Percentiles rank a stretch among this genome's conserved stretches.
phyloP scores from a whole-genome alignment of 1,139 yeast genomes.

The Suhomyces coccinellae region DNA sequence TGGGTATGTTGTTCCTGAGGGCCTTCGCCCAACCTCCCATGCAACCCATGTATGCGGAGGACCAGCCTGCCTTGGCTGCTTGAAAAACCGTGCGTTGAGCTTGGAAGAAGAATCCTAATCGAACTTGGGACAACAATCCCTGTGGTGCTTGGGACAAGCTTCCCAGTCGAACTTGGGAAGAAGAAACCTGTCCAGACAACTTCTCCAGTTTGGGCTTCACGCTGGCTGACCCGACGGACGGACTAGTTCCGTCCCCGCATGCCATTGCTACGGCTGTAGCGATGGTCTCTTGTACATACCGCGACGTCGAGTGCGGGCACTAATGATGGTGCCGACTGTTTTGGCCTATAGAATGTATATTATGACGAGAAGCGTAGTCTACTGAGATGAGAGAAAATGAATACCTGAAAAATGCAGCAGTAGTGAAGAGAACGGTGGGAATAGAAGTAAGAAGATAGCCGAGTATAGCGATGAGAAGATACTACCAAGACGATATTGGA shows the following conservation, averaged over 20 bases:
- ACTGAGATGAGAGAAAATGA: background rate
- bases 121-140: too few relatives aligned
- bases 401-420: too few relatives aligned
- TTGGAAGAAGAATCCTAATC: too few relatives aligned
- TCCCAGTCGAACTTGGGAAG: too few relatives aligned
- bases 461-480: too few relatives aligned
- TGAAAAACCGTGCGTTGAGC: slow-evolving; percentile 15
- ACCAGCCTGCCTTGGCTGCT: slow-evolving; percentile 52
- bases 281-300: slow-evolving; percentile 6
- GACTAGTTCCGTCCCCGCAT: slow-evolving; percentile 3
- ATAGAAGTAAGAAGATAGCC: too few relatives aligned
- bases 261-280: background rate
- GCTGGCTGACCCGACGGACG: background rate
- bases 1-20: slow-evolving; percentile 93
- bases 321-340: slow-evolving; percentile 2
- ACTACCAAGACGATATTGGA: too few relatives aligned
- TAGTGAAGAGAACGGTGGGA: too few relatives aligned
- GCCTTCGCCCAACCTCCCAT: slow-evolving; percentile 85
- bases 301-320: slow-evolving; percentile 5
- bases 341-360: slow-evolving; percentile 9
- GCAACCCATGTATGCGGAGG: slow-evolving; percentile 74
- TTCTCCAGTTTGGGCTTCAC: too few relatives aligned
- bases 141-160: too few relatives aligned
- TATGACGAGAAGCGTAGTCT: background rate
- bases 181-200: too few relatives aligned